These are phyloP conservation scores for Vitis hybrid DNA, from an alignment of 177 flowering plant genomes.

Conservation along the genomic window DNA sequence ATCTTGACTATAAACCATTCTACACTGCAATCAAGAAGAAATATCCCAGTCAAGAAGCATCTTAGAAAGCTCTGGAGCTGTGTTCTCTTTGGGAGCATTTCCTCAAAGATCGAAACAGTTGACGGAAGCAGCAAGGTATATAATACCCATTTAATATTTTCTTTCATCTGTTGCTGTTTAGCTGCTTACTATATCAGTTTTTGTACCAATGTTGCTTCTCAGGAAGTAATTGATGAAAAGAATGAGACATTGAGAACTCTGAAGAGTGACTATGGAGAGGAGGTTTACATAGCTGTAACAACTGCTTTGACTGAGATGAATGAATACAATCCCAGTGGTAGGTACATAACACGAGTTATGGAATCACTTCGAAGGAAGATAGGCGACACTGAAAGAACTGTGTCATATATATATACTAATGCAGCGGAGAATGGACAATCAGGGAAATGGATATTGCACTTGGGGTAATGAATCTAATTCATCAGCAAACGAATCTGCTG, in stretches of 20 bases:
- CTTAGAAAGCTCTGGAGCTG: constrained; percentile 28
- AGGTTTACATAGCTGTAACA: constrained; percentile 30
- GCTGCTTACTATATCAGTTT: not conserved
- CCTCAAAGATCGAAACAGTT: constrained; percentile 29
- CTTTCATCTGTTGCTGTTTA: not conserved
- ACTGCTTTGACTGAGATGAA: constrained; percentile 35
- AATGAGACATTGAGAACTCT: constrained; percentile 38
- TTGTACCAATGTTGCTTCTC: not conserved
- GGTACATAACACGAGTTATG: constrained; percentile 40
- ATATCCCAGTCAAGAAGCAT: constrained; percentile 27
- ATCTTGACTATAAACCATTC: constrained; percentile 38
- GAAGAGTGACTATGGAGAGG: constrained; percentile 31
- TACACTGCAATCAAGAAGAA: constrained; percentile 27
- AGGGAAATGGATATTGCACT: not conserved
- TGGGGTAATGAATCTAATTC: no score
- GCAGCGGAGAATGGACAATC: constrained; percentile 19
- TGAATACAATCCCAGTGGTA: constrained; percentile 50
- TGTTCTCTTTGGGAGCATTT: constrained; percentile 40
- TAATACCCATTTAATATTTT: not conserved
- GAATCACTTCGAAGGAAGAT: constrained; percentile 35
- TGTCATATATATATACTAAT: constrained; percentile 18
- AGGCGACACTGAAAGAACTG: constrained; percentile 43
- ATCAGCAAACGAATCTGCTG: no score
- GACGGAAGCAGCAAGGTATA: constrained; percentile 30
- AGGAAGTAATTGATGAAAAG: constrained; percentile 40